Evolutionary conservation across 2,329 filamentous ascomycete species (phyloP), one percentile per base, ranked within the genome.

Genomic region (Penicillium thymicola): DNA sequence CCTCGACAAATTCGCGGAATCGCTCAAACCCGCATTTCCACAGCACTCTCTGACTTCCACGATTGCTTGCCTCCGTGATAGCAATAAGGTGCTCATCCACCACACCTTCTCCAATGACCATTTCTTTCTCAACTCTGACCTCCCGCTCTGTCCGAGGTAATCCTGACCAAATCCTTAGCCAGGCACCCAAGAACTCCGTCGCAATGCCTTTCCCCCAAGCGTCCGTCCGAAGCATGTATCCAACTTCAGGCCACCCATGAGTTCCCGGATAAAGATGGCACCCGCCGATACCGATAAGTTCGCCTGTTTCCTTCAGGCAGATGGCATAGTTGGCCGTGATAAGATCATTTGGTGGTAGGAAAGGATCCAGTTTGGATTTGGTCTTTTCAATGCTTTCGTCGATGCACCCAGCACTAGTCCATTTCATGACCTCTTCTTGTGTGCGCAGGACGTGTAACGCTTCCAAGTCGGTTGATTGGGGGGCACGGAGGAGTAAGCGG

Each of bases 391-490:
- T 52, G 8, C 36, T 54, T 18, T 51, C 34, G 25, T 60, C 58
- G 25, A 60, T 53, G 5, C 52, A 48, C 21, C 55, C 51, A 18
- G 44, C 45, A 2, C 4, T 42, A 3, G 58, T 60, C 58, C 58
- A 60, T 25, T 32, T 53, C 58, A 60, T 60, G 38, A 60, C 58
- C 49, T 55, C 51, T 53, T 51, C 25, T 53, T 58, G 58, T 16
- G 55, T 60, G 14, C 55, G 58, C 11, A 60, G 28, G 32, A 50
- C 25, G 23, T 58, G 45, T 30, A 60, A 28, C 25, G 55, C 55
- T 37, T 58, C 58, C 10, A 58, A 37, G 38, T 60, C 58, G 36
- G 34, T 53, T 49, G 55, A 6, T 53, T 38, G 43, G 36, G 51
- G 43, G 21, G 48, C 32, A 5, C 58, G 58, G 27, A 60, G 8